phyloP scores from a whole-genome alignment of 768 basidiomycete genomes.

The Lentinula guzmanii region DNA sequence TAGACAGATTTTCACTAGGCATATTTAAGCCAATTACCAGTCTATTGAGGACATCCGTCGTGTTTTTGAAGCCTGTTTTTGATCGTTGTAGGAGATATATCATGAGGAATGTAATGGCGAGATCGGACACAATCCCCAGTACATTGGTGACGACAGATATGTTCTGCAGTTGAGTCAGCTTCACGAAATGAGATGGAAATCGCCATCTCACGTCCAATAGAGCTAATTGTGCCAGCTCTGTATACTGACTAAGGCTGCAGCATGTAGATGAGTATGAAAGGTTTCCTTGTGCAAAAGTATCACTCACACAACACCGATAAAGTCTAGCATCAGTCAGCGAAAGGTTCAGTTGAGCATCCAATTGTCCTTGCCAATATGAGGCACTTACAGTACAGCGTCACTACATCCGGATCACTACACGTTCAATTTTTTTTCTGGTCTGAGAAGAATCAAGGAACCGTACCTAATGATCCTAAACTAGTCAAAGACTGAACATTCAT shows the following conservation, averaged over 20 bases:
- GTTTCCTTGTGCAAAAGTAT: background rate
- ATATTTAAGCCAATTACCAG: background rate
- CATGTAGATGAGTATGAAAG: background rate
- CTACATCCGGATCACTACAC: background rate
- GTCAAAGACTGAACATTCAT: background rate
- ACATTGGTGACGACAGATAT: conserved; percentile 7
- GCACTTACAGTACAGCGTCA: conserved; percentile 3
- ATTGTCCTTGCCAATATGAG: background rate
- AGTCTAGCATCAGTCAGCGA: background rate
- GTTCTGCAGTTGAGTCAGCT: background rate
- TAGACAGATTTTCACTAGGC: background rate
- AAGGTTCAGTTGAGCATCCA: background rate
- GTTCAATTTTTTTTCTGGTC: too few relatives aligned
- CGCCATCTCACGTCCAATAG: background rate
- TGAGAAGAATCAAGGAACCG: background rate
- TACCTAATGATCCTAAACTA: conserved; percentile 2
- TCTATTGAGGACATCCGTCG: conserved; percentile 9
- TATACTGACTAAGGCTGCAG: conserved; percentile 3
- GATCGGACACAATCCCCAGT: background rate
- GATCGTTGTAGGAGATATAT: conserved; percentile 3
- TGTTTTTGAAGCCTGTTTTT: conserved; percentile 5
- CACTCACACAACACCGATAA: background rate
- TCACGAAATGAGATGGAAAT: background rate
- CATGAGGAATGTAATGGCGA: conserved; percentile 2
- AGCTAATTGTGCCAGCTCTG: background rate